These are phyloP conservation scores for Teunomyces kruisii DNA, from an alignment of 805 yeast species.

Conservation along the genomic window DNA sequence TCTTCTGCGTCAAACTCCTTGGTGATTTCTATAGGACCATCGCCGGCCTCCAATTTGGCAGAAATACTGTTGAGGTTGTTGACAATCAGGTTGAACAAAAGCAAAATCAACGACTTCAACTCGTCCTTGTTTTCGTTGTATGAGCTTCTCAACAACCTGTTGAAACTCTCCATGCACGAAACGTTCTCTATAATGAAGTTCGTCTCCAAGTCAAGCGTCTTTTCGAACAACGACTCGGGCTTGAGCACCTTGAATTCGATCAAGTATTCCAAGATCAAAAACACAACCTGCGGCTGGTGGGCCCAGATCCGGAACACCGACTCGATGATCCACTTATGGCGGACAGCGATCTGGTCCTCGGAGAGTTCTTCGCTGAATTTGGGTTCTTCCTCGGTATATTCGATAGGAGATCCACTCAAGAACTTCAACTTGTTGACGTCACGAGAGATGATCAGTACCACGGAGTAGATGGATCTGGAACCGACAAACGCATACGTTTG, in stretches of 20 bases:
- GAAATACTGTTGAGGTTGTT: constrained; percentile 29
- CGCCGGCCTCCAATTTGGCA: constrained; percentile 12
- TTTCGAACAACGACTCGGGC: constrained; percentile 26
- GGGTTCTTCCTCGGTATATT: constrained; percentile 32
- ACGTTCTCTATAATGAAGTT: constrained; percentile 41
- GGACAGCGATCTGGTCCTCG: constrained; percentile 20
- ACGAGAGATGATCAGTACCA: constrained; percentile 39
- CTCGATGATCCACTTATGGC: constrained; percentile 40
- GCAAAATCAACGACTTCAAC: constrained; percentile 18
- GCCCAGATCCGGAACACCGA: constrained; percentile 43
- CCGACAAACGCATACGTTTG: constrained; percentile 82
- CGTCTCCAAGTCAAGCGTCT: constrained; percentile 23
- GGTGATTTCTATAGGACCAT: constrained; percentile 21
- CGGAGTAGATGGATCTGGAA: constrained; percentile 71
- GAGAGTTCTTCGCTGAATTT: constrained; percentile 29
- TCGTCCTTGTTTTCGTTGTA: constrained; percentile 13
- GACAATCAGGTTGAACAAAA: constrained; percentile 26
- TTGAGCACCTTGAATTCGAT: constrained; percentile 38
- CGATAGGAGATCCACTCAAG: constrained; percentile 32
- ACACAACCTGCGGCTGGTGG: constrained; percentile 46
- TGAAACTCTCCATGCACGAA: constrained; percentile 44
- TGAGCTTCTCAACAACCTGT: constrained; percentile 29
- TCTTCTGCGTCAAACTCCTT: constrained; percentile 29
- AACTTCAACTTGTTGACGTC: constrained; percentile 41
- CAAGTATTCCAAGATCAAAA: constrained; percentile 42